phyloP scores from a whole-genome alignment of 225 moss, liverwort and hornwort species.

The Polytrichum commune region DNA sequence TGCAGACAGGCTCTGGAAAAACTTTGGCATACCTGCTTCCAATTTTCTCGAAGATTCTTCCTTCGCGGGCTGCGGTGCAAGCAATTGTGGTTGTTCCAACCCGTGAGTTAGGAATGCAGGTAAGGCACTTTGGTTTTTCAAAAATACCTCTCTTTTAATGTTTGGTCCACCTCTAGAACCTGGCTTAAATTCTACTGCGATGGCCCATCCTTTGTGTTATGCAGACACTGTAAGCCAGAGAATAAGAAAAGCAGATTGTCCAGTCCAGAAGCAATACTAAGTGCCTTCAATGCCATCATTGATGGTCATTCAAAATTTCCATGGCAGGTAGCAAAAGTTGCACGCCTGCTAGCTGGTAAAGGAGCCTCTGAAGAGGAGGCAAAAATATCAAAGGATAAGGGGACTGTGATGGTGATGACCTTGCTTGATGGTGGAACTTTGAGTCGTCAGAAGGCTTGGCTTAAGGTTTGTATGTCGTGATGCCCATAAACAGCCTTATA shows the following conservation, averaged over 20 bases:
- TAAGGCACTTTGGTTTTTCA: slow-evolving; percentile 8
- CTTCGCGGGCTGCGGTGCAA: slow-evolving; percentile 83
- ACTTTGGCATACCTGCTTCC: slow-evolving; percentile 93
- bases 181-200: no score
- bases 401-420: slow-evolving; percentile 82
- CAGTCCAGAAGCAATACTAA: no score
- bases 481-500: not conserved
- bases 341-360: slow-evolving; percentile 73
- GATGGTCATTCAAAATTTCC: not conserved
- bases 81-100: slow-evolving; percentile 92
- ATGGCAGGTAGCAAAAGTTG: slow-evolving; percentile 85
- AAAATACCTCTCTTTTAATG: no score
- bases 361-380: slow-evolving; percentile 44
- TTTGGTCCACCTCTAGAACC: no score
- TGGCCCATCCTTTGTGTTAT: no score
- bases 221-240: no score
- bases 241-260: no score
- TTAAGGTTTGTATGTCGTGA: slow-evolving; percentile 54
- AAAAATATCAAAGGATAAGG: slow-evolving; percentile 41
- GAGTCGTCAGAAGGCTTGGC: slow-evolving; percentile 96
- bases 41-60: slow-evolving; percentile 69
- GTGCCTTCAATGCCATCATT: not conserved
- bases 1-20: slow-evolving; percentile 95
- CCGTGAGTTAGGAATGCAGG: slow-evolving; percentile 99
- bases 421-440: slow-evolving; percentile 89